Evolutionary conservation across 371 early-diverging fungal genomes (phyloP).

Genomic region (Smittium culicis): DNA sequence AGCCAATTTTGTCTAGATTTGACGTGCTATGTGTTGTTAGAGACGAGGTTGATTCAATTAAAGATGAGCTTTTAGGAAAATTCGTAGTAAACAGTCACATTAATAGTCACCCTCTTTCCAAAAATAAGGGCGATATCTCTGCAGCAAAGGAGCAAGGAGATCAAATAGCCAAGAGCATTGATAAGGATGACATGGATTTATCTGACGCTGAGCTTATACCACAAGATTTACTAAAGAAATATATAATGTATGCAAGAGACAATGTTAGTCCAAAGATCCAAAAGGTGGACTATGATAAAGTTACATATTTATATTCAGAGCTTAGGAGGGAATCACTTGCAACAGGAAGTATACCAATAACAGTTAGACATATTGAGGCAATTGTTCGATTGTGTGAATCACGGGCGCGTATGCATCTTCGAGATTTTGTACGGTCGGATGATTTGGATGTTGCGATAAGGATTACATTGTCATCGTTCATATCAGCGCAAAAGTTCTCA

Average conservation of each 20-base stretch:
- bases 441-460: constrained; percentile 95
- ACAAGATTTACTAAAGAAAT: constrained; percentile 85
- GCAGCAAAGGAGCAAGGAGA: constrained; percentile 30
- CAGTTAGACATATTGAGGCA: constrained; percentile 97
- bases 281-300: constrained; percentile 75
- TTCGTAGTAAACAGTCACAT: constrained; percentile 92
- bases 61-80: constrained; percentile 83
- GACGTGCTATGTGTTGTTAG: constrained; percentile 98
- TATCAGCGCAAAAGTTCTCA: constrained; percentile 91
- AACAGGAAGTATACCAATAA: constrained; percentile 92
- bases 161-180: constrained; percentile 18
- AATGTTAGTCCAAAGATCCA: constrained; percentile 72
- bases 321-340: constrained; percentile 83
- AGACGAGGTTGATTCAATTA: constrained; percentile 77
- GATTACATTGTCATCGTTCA: constrained; percentile 88
- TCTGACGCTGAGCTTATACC: constrained; percentile 66
- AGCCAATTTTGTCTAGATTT: constrained; percentile 98
- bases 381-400: constrained; percentile 97
- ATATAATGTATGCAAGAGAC: constrained; percentile 93
- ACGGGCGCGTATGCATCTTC: constrained; percentile 94
- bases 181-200: neutral
- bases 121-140: constrained; percentile 26
- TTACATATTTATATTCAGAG: constrained; percentile 88
- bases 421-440: constrained; percentile 77
- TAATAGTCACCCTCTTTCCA: constrained; percentile 62